Conservation (phyloP, 331 rosid species). For the Stylosanthes scabra region DNA sequence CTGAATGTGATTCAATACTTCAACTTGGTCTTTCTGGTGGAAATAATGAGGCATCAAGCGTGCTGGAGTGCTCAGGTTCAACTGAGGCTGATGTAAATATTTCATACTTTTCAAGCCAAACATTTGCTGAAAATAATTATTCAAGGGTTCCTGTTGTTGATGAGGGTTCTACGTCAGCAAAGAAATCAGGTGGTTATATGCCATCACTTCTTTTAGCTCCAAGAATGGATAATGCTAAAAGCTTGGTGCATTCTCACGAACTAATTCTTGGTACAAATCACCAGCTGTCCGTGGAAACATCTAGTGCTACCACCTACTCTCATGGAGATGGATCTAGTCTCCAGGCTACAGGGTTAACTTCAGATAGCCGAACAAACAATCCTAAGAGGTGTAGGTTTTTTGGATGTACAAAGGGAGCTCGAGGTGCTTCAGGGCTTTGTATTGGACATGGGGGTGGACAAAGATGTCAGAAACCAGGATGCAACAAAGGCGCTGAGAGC, state of each 20-base stretch:
- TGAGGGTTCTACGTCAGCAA: slow-evolving; percentile 97
- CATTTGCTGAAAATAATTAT: slow-evolving; percentile 55
- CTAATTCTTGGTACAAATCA: slow-evolving; percentile 50
- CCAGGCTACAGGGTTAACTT: slow-evolving; percentile 52
- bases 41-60: slow-evolving; percentile 64
- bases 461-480: slow-evolving; percentile 96
- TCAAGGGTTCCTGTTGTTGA: slow-evolving; percentile 75
- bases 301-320: slow-evolving; percentile 58
- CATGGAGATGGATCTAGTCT: slow-evolving; percentile 52
- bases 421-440: slow-evolving; percentile 98
- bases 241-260: slow-evolving; percentile 51
- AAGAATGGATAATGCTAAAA: slow-evolving; percentile 56
- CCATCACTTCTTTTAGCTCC: slow-evolving; percentile 97
- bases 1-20: slow-evolving; percentile 77
- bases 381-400: slow-evolving; percentile 78
- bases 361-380: slow-evolving; percentile 62
- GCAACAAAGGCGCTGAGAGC: slow-evolving; percentile 99
- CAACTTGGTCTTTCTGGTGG: slow-evolving; percentile 94
- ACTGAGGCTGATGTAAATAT: slow-evolving; percentile 59
- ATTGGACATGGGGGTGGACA: slow-evolving; percentile 99
- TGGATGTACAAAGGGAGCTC: slow-evolving; percentile 91
- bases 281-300: slow-evolving; percentile 56
- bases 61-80: slow-evolving; percentile 67
- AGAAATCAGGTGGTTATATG: slow-evolving; percentile 96
- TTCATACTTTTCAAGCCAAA: slow-evolving; percentile 58